Conservation (phyloP, 352 stramenopile species). For the Phytophthora foliorum region DNA sequence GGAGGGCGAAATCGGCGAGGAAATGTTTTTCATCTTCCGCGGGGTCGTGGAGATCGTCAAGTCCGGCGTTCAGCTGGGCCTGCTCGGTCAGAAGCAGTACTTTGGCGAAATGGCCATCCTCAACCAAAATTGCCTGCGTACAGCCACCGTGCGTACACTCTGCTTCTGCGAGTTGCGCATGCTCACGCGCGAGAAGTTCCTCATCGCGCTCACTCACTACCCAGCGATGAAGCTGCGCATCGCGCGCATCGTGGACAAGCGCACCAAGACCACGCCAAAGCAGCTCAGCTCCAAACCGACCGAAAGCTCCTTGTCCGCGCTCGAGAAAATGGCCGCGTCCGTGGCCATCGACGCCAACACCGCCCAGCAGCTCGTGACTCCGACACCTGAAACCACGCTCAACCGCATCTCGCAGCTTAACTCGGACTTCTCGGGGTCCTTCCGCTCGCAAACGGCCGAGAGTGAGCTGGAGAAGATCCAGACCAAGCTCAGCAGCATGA, state of each 20-base stretch:
- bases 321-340: constrained; percentile 69
- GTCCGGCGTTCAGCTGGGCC: constrained; percentile 62
- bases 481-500: constrained; percentile 60
- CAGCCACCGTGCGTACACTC: constrained; percentile 75
- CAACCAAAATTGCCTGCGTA: constrained; percentile 77
- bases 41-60: constrained; percentile 79
- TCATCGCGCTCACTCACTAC: constrained; percentile 78
- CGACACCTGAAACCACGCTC: constrained; percentile 61
- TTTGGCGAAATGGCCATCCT: constrained; percentile 89
- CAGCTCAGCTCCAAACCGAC: constrained; percentile 22
- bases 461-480: constrained; percentile 85
- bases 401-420: constrained; percentile 91
- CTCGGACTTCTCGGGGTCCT: constrained; percentile 80
- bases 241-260: constrained; percentile 79
- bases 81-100: constrained; percentile 85
- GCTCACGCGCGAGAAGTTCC: constrained; percentile 82
- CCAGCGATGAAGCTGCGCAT: constrained; percentile 84
- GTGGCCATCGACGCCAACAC: constrained; percentile 66
- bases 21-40: constrained; percentile 91
- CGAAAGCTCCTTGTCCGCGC: constrained; percentile 45
- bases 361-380: constrained; percentile 51
- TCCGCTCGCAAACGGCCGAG: constrained; percentile 73
- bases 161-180: constrained; percentile 88
- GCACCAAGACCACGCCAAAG: constrained; percentile 52
- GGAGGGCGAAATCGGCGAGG: constrained; percentile 83